Percentiles rank a stretch among this genome's conserved stretches.
These are phyloP conservation scores for Aspergillus bombycis DNA, from an alignment of 2,329 filamentous ascomycete genomes.

Conservation along the genomic window DNA sequence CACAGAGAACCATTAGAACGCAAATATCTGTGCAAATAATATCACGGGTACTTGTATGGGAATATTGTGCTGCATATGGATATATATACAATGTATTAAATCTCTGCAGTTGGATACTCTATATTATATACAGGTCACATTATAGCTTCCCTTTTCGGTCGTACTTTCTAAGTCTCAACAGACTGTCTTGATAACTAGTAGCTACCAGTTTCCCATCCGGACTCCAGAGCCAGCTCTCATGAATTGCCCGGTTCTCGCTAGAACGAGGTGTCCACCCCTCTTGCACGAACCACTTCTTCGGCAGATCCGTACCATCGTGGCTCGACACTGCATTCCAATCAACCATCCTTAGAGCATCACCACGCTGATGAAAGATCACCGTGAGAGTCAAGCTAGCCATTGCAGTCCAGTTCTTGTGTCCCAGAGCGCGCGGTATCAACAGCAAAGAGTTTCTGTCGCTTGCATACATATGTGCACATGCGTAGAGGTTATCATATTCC, in stretches of 20 bases:
- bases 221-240: conserved; percentile 52
- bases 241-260: conserved; percentile 49
- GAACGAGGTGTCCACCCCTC: conserved; percentile 52
- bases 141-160: conserved; percentile 27
- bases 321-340: conserved; percentile 32
- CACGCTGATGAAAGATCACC: conserved; percentile 51
- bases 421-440: conserved; percentile 55
- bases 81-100: neutral
- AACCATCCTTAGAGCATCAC: conserved; percentile 45
- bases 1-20: neutral
- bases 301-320: conserved; percentile 22
- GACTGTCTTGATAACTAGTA: conserved; percentile 54
- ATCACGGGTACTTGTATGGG: neutral
- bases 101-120: neutral
- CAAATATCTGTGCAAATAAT: neutral
- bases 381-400: conserved; percentile 55
- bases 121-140: neutral
- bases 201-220: conserved; percentile 49
- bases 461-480: conserved; percentile 61
- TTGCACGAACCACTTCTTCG: conserved; percentile 52
- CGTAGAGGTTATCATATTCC: conserved; percentile 56
- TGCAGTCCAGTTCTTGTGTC: conserved; percentile 41
- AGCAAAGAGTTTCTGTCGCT: conserved; percentile 60
- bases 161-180: conserved; percentile 40
- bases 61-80: neutral